Base-by-base conservation (phyloP, 768 basidiomycete genomes). In the Atractiella rhizophila region DNA sequence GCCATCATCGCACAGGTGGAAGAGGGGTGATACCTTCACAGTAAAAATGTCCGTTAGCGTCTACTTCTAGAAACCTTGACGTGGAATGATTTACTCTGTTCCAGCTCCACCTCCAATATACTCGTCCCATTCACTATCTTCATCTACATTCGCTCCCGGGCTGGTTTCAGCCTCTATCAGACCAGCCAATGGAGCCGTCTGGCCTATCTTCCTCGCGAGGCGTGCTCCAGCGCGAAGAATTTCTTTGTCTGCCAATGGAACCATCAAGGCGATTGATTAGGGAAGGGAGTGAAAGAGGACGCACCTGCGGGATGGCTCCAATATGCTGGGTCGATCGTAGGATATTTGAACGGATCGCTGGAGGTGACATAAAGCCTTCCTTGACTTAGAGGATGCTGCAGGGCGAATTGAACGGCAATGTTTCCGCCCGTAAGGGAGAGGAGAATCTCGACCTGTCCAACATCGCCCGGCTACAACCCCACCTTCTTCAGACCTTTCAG, bases 381-480 rank as follows among this genome's bases (percentile, higher is more conserved):
- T 37, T 69, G 66, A 28, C 67, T 71, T 52, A 69, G 62, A 2
- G 73, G 70, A 49, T 70, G 70, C 54, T 76, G 74, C 10, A 74
- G 54, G 1, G 70, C 74, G 5, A 69, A 67, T 51, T 77, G 75
- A 39, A 78, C 63, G 4, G 63, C 51, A 61, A 54, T 47, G 2
- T 43, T 43, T 19, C 54, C 58, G 11, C 62, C 62, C 2, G 62
- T 66, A 42, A 64, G 56, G 12, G 58, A 53, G 38, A 68, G 51
- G 28, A 76, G 57, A 16, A 76, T 58, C 56, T 76, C 74, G 21
- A 73, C 58, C 42, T 69, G 63, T 0, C 67, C 72, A 37, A 67
- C 56, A 0, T 45, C 36, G 12, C 45, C 42, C 10, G n/a, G n/a
- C n/a, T n/a, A n/a, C n/a, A n/a, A n/a, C n/a, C n/a, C n/a, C n/a